Conservation (phyloP, 176 grass and related monocot genomes). For the maize (Zea mays) region Zm-B73-REFERENCE-NAM-5.0 NC_050103.1:165669001-165669500, state of each 20-base stretch:
- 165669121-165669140: constrained; percentile 11
- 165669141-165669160: constrained; percentile 21
- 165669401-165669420: neutral
- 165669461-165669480: constrained; percentile 9
- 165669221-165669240: constrained; percentile 82
- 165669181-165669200: constrained; percentile 85
- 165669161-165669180: constrained; percentile 77
- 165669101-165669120: constrained; percentile 1
- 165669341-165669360: constrained; percentile 67
- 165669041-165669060: constrained; percentile 17
- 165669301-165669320: constrained; percentile 60
- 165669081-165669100: constrained; percentile 26
- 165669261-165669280: constrained; percentile 89
- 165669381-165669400: constrained; percentile 6
- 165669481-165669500: neutral
- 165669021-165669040: constrained; percentile 16
- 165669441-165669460: neutral
- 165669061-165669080: constrained; percentile 28
- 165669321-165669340: constrained; percentile 58
- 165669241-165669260: constrained; percentile 82
- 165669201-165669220: constrained; percentile 76
- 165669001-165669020: constrained; percentile 32
- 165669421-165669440: neutral
- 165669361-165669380: constrained; percentile 31
- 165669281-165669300: constrained; percentile 73